Evolutionary conservation across 495 filamentous ascomycete species (phyloP), one percentile per base, ranked within the genome.

Genomic region (Lophium mytilinum): DNA sequence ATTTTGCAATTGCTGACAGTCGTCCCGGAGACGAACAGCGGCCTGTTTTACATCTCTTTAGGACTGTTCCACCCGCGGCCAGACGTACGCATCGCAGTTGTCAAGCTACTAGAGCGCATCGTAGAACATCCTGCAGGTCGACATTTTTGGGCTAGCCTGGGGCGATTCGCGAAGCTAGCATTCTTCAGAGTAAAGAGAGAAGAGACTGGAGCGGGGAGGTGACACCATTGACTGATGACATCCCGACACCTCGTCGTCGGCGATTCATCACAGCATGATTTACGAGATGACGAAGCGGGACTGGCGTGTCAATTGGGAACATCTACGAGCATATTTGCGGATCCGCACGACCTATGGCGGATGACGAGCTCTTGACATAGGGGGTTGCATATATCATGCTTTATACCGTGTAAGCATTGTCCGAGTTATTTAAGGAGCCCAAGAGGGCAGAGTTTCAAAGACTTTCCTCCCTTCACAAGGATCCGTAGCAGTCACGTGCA

Each of bases 31-130:
- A 87, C 81, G 43, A 87, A 92, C 60, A 87, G 86, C 0, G 93
- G 93, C 0, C 77, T 99, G 18, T 97, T 97, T 72, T 95, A 95
- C 62, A 71, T 99, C 35, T 85, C 84, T 39, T 80, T 97, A 55
- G 93, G 93, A 3, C 77, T 99, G n/a, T 96, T 96, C 68, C 93
- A 99, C 74, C 88, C 88, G 37, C 79, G 88, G 54, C 76, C 75
- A 35, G 87, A 86, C 53, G 90, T 95, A 24, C 80, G 93, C 40
- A 73, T 88, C 61, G 82, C 81, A 39, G 85, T 86, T 4, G 89
- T 87, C 14, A 86, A 87, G 37, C 75, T 97, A 37, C 71, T 99
- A 19, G 90, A 90, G 58, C 77, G 90, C 12, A 87, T 99, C 50
- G 79, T 81, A 50, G 80, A 81, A 45, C 92, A 99, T 73, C 86